These are phyloP conservation scores for Globisporangium echinulatum DNA, from an alignment of 352 stramenopile genomes.

Conservation along the genomic window DNA sequence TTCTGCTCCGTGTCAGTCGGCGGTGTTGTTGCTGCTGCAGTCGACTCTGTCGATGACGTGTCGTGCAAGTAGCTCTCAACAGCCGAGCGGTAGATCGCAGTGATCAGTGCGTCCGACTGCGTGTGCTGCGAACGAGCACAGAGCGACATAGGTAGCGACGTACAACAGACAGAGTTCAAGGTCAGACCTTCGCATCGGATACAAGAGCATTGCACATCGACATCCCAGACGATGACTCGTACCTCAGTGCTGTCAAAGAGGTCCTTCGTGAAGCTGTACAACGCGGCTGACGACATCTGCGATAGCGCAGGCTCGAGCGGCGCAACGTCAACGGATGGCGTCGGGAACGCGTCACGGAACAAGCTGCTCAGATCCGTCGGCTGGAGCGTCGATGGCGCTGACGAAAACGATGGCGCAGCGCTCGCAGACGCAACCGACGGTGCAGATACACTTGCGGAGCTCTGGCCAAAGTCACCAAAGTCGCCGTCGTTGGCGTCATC, in stretches of 20 bases:
- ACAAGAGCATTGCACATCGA: too few species aligned
- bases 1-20: constrained; percentile 1
- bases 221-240: neutral
- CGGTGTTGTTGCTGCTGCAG: neutral
- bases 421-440: neutral
- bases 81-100: constrained; percentile 11
- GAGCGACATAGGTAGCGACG: neutral
- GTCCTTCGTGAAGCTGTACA: constrained; percentile 1
- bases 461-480: constrained; percentile 22
- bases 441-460: neutral
- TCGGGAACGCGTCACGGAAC: constrained; percentile 31
- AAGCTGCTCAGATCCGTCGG: constrained; percentile 23
- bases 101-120: constrained; percentile 1
- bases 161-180: neutral
- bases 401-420: neutral
- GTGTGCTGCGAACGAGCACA: neutral
- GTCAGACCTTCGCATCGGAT: neutral
- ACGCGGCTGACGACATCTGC: neutral
- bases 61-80: constrained; percentile 15
- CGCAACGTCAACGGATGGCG: constrained; percentile 6
- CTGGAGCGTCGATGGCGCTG: constrained; percentile 14
- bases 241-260: constrained; percentile 16
- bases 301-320: constrained; percentile 3
- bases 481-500: constrained; percentile 16
- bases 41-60: constrained; percentile 9